A percentile compares a stretch with the other conserved stretches of the same genome.
These are phyloP conservation scores for Boletus rubescentipes DNA, from an alignment of 768 basidiomycete species.

Conservation along the genomic window DNA sequence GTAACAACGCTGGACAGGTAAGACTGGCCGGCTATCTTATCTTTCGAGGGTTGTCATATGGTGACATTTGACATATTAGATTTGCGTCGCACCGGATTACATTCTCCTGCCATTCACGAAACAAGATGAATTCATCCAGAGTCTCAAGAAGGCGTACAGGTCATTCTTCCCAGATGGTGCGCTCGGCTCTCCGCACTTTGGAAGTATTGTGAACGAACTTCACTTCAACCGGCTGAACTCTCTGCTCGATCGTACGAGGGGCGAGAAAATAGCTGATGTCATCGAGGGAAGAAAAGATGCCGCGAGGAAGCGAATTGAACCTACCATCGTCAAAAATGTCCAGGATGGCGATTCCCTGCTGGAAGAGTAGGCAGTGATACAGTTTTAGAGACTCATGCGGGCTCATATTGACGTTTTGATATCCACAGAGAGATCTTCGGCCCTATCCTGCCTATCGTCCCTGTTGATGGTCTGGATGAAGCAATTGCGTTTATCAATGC, in stretches of 20 bases:
- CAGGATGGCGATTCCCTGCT: constrained; percentile 55
- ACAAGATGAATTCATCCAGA: constrained; percentile 47
- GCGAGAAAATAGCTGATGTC: constrained; percentile 53
- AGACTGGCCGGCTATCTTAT: neutral
- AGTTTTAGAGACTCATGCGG: neutral
- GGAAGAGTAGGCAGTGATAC: constrained; percentile 44
- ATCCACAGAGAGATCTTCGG: constrained; percentile 67
- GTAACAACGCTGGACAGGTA: constrained; percentile 64
- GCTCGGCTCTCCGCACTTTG: constrained; percentile 41
- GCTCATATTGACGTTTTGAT: neutral
- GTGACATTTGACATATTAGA: constrained; percentile 17
- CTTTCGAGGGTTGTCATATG: neutral
- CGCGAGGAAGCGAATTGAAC: constrained; percentile 47
- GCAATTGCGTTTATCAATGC: constrained; percentile 55
- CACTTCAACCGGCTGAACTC: constrained; percentile 56
- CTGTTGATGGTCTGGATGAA: constrained; percentile 53
- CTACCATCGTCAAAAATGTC: constrained; percentile 60
- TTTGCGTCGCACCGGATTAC: constrained; percentile 47
- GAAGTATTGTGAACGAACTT: constrained; percentile 50
- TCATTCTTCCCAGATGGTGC: constrained; percentile 57
- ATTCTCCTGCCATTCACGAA: constrained; percentile 40
- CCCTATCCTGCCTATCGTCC: constrained; percentile 63
- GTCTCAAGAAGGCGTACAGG: constrained; percentile 42
- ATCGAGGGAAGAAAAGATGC: constrained; percentile 37
- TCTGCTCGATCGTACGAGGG: constrained; percentile 54